Conservation (phyloP, 208 protist genomes). For the Trypanosoma platydactyli region DNA sequence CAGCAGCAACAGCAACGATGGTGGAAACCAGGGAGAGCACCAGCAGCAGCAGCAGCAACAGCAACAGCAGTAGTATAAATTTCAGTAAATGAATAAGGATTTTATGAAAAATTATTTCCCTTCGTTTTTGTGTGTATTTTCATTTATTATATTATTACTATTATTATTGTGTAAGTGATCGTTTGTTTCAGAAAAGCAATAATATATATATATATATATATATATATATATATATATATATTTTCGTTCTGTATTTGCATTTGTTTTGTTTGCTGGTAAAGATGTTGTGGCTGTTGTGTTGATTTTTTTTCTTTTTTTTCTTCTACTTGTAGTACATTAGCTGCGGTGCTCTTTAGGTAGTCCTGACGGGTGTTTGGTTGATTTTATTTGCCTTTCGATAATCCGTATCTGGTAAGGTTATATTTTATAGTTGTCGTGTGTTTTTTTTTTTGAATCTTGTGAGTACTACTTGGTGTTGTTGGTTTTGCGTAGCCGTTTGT, state of each 20-base stretch:
- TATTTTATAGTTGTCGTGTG: slow-evolving; percentile 12
- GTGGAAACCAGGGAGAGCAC: slow-evolving; percentile 25
- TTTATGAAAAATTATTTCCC: slow-evolving; percentile 16
- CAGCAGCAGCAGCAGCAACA: slow-evolving; percentile 26
- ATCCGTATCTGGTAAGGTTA: no score
- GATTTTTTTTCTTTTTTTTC: slow-evolving; percentile 14
- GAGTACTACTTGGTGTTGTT: background rate
- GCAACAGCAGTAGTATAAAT: slow-evolving; percentile 23
- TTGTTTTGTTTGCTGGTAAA: slow-evolving; percentile 1
- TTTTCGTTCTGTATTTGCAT: slow-evolving; percentile 8
- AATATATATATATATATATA: background rate
- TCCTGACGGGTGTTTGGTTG: no score
- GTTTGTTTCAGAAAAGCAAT: background rate
- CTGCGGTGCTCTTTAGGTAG: no score
- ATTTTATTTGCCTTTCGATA: no score
- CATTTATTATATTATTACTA: background rate
- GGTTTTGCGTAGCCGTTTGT: background rate
- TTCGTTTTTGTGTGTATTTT: slow-evolving; percentile 17
- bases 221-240: background rate
- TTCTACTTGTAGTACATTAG: background rate
- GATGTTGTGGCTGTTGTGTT: slow-evolving; percentile 2
- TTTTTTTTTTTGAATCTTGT: slow-evolving; percentile 12
- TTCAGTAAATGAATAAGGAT: background rate
- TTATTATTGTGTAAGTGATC: slow-evolving; percentile 1
- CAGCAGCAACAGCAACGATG: slow-evolving; percentile 20